Conservation (phyloP, 192 early-diverging fungal species). For the Umbelopsis isabellina region DNA sequence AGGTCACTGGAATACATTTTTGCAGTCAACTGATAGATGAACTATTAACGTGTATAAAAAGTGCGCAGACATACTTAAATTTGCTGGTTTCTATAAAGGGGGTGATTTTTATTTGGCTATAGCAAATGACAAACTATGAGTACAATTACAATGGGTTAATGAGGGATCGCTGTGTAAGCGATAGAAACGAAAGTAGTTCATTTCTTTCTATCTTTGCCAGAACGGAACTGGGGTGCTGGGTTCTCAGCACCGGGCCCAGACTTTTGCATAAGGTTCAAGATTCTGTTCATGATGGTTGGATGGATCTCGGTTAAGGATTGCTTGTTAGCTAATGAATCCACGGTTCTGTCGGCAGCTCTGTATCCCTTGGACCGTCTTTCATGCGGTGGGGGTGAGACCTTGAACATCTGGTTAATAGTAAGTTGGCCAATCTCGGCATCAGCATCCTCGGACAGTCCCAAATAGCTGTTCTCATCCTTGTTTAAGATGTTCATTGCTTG, state of each 20-base stretch:
- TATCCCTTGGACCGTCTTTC: not conserved
- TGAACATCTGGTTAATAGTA: conserved; percentile 4
- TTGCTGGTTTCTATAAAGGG: not conserved
- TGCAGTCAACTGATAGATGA: not conserved
- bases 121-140: conserved; percentile 12
- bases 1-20: not conserved
- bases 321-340: conserved; percentile 4
- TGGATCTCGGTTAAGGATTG: not conserved
- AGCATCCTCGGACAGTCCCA: not conserved
- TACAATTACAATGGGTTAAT: conserved; percentile 19
- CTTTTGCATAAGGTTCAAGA: conserved; percentile 12
- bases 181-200: not conserved
- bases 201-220: not conserved
- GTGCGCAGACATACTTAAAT: too few species aligned
- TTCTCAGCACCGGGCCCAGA: not conserved
- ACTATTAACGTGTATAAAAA: too few species aligned
- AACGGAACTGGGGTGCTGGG: not conserved
- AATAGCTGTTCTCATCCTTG: conserved; percentile 2
- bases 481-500: not conserved
- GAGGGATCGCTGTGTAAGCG: not conserved
- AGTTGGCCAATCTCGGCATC: not conserved
- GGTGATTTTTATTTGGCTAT: conserved; percentile 12
- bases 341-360: not conserved
- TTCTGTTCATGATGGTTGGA: conserved; percentile 1
- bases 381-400: not conserved